A percentile compares a stretch with the other conserved stretches of the same genome.
phyloP scores from a whole-genome alignment of 495 filamentous ascomycete species.

The Pyronema domesticum region DNA sequence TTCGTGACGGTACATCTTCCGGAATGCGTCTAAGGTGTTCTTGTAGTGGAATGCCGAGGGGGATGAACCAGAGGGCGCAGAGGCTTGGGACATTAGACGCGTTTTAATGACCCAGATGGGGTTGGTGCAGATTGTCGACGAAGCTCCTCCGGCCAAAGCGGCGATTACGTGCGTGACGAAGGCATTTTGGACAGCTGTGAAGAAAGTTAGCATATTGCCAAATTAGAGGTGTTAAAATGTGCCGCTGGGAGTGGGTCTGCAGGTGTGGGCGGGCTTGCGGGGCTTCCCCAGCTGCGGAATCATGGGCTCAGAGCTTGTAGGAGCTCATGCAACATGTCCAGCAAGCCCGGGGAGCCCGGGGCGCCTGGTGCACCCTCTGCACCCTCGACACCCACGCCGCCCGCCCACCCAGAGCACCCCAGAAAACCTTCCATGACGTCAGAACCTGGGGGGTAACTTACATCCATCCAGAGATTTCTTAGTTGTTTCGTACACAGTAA shows the following conservation, averaged over 20 bases:
- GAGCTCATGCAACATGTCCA: no score
- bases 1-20: conserved; percentile 86
- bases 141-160: conserved; percentile 75
- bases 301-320: no score
- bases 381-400: no score
- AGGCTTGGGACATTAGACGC: conserved; percentile 77
- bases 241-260: no score
- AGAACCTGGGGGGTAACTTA: conserved; percentile 5
- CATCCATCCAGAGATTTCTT: conserved; percentile 42
- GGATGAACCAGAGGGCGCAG: conserved; percentile 18
- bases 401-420: no score
- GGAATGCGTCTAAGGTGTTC: conserved; percentile 70
- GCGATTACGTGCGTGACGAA: conserved; percentile 50
- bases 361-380: neutral
- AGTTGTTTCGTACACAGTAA: conserved; percentile 81
- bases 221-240: neutral
- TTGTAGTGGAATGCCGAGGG: conserved; percentile 58
- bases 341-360: neutral
- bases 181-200: conserved; percentile 22
- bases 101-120: conserved; percentile 99
- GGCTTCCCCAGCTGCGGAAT: no score
- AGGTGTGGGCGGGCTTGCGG: no score
- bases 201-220: neutral
- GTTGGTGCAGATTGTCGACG: conserved; percentile 89
- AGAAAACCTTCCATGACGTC: no score